Base-by-base conservation (phyloP, 2,329 filamentous ascomycete species). In the Berkeleyomyces rouxiae region DNA sequence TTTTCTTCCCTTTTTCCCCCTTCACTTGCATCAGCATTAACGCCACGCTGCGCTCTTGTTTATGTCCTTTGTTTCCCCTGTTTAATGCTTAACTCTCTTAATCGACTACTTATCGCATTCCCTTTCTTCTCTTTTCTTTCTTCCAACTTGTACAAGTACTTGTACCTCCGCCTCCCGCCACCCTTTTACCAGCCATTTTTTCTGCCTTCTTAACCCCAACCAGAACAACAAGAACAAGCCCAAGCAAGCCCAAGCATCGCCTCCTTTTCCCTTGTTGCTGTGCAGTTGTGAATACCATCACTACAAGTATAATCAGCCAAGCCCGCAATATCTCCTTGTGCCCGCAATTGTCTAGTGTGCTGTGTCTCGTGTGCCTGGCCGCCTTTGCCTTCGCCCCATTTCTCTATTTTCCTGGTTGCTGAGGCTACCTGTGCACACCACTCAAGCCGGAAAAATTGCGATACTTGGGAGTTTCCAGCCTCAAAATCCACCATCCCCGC, bases 1-100 rank as follows among this genome's bases (percentile, higher is more conserved):
- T 42, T 58, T 64, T 53, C 44, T 61, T 64, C 47, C 31, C 47
- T 59, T 6, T 47, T 43, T 36, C 49, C 6, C 43, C 11, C 36
- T 39, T 46, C 47, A n/a, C 9, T 58, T 37, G 7, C 46, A 16
- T 49, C 11, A n/a, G 4, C 46, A 16, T 49, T 11, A 49, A 49
- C 46, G 33, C 44, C 44, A 9, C 31, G n/a, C 31, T 47, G 44
- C 31, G n/a, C 31, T 47, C n/a, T 47, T 47, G 44, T 47, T 47
- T 47, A 40, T 39, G 36, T 40, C 9, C 57, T 43, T n/a, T 11
- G 31, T 58, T 58, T 58, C 57, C 40, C 16, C 40, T 40, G 33
- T 39, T 57, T n/a, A 1, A 36, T 39, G 36, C 16, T 36, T 16
- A 16, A 13, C 55, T 58, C 43, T 59, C 42, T 47, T 59, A 44